Base-by-base conservation (phyloP, 2,329 filamentous ascomycete species). In the Pyricularia grisea region DNA sequence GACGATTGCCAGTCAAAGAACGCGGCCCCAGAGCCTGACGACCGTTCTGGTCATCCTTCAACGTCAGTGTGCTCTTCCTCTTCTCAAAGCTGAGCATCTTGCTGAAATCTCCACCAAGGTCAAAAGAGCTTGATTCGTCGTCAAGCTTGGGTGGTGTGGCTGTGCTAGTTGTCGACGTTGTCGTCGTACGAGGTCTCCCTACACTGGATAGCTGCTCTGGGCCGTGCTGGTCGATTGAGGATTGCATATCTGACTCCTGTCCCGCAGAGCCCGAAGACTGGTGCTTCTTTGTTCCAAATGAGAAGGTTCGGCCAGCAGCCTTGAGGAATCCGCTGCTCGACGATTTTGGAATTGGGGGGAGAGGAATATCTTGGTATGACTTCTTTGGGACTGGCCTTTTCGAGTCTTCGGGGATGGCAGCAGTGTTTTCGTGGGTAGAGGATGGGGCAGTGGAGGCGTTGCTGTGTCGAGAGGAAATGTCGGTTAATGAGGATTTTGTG, bases 361-460 rank as follows among this genome's bases (percentile, higher is more conserved):
- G 74, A 3, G 81, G 78, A 70, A 75, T 79, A 71, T 80, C 81
- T 69, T 73, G 76, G 67, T 78, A 74, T 28, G 74, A 73, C 73
- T 81, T 85, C 73, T 77, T 82, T 68, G 61, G 74, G 74, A 67
- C 76, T 78, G 77, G 77, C 78, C 68, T 83, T 81, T 69, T 84
- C 80, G 55, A 80, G 78, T 11, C 42, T n/a, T 50, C 42, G 42
- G 17, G 17, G 42, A 50, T n/a, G 42, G 42, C 42, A 50, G 72
- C 73, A 61, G 74, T 76, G 42, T 78, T 74, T 68, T 83, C 85
- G 66, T 25, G 58, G 67, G 85, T 82, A 3, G 86, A 88, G 3
- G 86, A 88, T 14, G 86, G 85, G 50, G 86, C 81, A 55, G 86
- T 88, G n/a, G 86, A 88, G 68, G 82, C 84, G 77, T 87, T 87